These are phyloP conservation scores for Neurospora cerealis DNA, from an alignment of 495 filamentous ascomycete genomes.

Conservation along the genomic window DNA sequence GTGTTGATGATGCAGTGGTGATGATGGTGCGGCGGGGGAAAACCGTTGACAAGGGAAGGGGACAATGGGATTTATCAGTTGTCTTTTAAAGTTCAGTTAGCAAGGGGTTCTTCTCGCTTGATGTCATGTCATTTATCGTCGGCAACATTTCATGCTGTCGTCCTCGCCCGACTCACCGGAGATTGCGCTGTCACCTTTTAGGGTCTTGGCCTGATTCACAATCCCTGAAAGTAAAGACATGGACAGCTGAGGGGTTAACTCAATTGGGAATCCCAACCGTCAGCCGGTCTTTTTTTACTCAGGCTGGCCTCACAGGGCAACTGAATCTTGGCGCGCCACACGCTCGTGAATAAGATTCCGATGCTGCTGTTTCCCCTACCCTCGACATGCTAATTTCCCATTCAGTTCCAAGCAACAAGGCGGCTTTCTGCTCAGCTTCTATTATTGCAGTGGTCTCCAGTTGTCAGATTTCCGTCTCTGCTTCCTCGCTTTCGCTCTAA, in stretches of 20 bases:
- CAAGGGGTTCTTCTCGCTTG: background rate
- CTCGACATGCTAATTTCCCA: too few species aligned
- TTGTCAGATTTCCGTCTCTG: background rate
- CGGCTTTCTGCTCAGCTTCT: background rate
- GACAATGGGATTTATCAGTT: background rate
- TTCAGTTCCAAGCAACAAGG: background rate
- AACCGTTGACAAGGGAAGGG: background rate
- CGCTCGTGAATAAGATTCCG: background rate
- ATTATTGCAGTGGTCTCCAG: background rate
- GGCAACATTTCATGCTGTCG: background rate
- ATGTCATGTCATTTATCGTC: background rate
- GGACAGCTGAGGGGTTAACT: background rate
- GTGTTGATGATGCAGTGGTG: background rate
- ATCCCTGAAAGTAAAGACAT: background rate
- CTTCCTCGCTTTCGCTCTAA: background rate
- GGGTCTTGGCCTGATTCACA: background rate
- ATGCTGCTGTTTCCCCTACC: too few species aligned
- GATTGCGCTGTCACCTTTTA: background rate
- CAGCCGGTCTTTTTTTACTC: background rate
- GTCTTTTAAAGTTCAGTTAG: background rate
- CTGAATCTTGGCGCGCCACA: background rate
- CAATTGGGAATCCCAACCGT: background rate
- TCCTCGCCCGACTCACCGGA: background rate
- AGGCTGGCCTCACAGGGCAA: background rate
- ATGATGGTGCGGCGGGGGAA: background rate